Evolutionary conservation across 2,329 filamentous ascomycete species (phyloP).

Genomic region (Claviceps fusiformis): DNA sequence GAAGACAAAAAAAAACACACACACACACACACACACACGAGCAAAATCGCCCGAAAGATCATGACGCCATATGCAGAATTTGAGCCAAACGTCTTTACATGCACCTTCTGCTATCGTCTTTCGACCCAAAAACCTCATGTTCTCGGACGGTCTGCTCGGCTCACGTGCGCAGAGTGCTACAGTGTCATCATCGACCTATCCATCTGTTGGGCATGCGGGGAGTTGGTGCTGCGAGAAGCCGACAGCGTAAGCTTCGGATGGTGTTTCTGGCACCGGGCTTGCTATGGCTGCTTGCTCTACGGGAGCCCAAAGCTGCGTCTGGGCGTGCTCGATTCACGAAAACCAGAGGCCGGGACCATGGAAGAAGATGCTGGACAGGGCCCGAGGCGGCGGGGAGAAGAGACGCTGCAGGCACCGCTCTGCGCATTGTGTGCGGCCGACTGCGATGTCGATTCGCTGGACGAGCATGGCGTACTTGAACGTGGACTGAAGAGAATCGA

Average conservation of each 20-base stretch:
- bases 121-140: constrained; percentile 23
- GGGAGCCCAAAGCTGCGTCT: constrained; percentile 26
- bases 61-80: background rate
- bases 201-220: constrained; percentile 45
- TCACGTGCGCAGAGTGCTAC: constrained; percentile 36
- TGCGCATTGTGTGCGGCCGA: constrained; percentile 33
- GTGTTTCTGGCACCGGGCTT: constrained; percentile 46
- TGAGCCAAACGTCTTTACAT: constrained; percentile 27
- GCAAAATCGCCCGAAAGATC: too few species aligned
- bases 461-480: constrained; percentile 20
- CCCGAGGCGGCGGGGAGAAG: constrained; percentile 15
- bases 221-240: constrained; percentile 37
- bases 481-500: constrained; percentile 31
- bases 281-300: constrained; percentile 42
- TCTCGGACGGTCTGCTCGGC: constrained; percentile 32
- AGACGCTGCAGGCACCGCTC: constrained; percentile 34
- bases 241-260: constrained; percentile 45
- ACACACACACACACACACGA: too few species aligned
- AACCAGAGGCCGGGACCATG: constrained; percentile 17
- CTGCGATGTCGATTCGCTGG: constrained; percentile 22
- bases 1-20: background rate
- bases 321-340: constrained; percentile 18
- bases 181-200: constrained; percentile 35
- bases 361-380: constrained; percentile 1
- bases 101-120: constrained; percentile 40